Conservation (phyloP, 2,329 filamentous ascomycete genomes). For the Penicillium griseofulvum region DNA sequence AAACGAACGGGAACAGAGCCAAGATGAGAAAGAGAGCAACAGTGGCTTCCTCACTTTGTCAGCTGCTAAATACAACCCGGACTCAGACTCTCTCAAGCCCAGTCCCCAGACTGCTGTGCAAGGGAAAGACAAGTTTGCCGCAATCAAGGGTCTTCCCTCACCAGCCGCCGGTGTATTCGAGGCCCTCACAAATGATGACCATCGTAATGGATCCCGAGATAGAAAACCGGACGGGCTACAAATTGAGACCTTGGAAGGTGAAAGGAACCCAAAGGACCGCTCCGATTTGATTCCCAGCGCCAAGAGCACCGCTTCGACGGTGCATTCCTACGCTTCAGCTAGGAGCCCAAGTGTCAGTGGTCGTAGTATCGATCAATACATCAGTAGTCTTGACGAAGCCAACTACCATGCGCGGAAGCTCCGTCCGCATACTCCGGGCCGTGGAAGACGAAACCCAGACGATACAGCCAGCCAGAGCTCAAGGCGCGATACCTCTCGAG, state of each 20-base stretch:
- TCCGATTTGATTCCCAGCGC: constrained; percentile 52
- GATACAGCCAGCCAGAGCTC: constrained; percentile 49
- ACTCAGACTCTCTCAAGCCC: constrained; percentile 37
- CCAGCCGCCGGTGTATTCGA: constrained; percentile 64
- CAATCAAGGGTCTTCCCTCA: constrained; percentile 62
- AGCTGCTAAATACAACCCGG: constrained; percentile 47
- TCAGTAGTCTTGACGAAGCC: constrained; percentile 79
- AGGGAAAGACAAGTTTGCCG: constrained; percentile 61
- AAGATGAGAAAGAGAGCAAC: constrained; percentile 32
- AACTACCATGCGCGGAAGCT: constrained; percentile 59
- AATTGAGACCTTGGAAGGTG: constrained; percentile 57
- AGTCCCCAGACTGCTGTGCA: constrained; percentile 65
- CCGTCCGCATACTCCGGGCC: constrained; percentile 48
- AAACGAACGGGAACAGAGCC: constrained; percentile 34
- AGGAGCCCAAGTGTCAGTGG: constrained; percentile 60
- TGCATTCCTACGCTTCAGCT: constrained; percentile 49
- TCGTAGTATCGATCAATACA: constrained; percentile 76
- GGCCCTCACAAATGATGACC: constrained; percentile 58
- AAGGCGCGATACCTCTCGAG: constrained; percentile 63
- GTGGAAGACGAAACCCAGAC: constrained; percentile 50
- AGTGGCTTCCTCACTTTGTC: constrained; percentile 40
- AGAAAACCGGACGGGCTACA: constrained; percentile 76
- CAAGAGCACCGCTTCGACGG: constrained; percentile 38
- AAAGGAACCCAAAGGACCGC: constrained; percentile 54
- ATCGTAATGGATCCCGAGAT: constrained; percentile 63